Evolutionary conservation across 306 rosid species (phyloP), one percentile per base, ranked within the genome.

Genomic region (Begonia masoniana): DNA sequence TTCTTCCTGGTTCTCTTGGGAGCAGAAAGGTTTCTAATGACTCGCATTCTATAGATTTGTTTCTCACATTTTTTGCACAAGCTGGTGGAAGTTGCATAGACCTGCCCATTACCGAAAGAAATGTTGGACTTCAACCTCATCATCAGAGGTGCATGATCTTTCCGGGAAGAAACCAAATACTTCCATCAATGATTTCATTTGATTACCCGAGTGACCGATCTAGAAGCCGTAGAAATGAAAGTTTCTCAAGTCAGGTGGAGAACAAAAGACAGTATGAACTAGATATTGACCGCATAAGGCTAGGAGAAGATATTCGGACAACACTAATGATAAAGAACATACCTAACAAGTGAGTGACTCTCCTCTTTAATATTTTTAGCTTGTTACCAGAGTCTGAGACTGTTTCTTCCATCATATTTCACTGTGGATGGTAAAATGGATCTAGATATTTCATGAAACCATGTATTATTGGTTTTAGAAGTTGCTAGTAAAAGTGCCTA

Each of bases 241-340:
- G 66, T 31, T 54, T 45, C 60, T 43, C 68, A 41, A 73, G 67
- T 68, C 78, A 52, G 59, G 58, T 39, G 16, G 78, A 68, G 41
- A 73, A 57, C 59, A 68, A 68, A 62, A 73, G 60, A 58, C 78
- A 64, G 60, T 73, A 60, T 11, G 78, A 73, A 49, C 71, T 73
- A 41, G 78, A 73, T 64, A 41, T 73, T 56, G 78, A 70, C 60
- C 70, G 70, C 61, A 70, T 74, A 36, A 51, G 59, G 69, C 57
- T 63, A 61, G 70, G 75, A 50, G 72, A 62, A 3, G 76, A 66
- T 67, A 58, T 42, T 51, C 68, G 79, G 52, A 74, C 75, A 41
- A 74, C 75, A 15, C 76, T 74, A 10, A 74, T 74, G 76, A 62
- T 74, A 58, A 70, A 69, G 60, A 74, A 70, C 61, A 73, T 73